These are phyloP conservation scores for Apiotrichum porosum DNA, from an alignment of 1,284 basidiomycete genomes.

Conservation along the genomic window DNA sequence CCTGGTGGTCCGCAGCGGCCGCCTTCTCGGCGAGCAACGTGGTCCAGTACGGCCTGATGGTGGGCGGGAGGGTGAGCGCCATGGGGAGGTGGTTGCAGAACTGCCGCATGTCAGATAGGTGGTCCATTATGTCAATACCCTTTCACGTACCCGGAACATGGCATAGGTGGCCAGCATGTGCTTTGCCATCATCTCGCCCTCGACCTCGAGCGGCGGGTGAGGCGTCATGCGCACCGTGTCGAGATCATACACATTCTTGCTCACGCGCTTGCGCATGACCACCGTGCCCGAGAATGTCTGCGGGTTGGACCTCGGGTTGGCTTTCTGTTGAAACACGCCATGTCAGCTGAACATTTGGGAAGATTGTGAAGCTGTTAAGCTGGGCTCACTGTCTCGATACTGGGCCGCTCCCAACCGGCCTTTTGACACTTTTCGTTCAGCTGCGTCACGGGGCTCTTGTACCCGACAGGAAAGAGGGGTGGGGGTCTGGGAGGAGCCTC, in stretches of 20 bases:
- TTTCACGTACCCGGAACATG: constrained; percentile 72
- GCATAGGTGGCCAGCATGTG: constrained; percentile 87
- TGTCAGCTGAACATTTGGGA: no score
- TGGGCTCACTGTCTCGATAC: constrained; percentile 61
- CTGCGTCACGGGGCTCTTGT: constrained; percentile 69
- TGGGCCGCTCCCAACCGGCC: constrained; percentile 74
- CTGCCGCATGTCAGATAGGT: constrained; percentile 45
- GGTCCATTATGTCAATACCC: no score
- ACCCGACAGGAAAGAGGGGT: constrained; percentile 71
- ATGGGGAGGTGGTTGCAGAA: constrained; percentile 75
- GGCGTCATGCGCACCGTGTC: constrained; percentile 70
- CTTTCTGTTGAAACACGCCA: constrained; percentile 43
- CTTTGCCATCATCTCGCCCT: constrained; percentile 66
- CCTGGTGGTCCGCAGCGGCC: constrained; percentile 61
- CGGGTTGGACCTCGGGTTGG: constrained; percentile 50
- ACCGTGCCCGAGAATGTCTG: constrained; percentile 59
- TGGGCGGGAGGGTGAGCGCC: constrained; percentile 70
- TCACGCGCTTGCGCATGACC: constrained; percentile 60
- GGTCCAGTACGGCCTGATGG: constrained; percentile 78
- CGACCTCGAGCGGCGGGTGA: constrained; percentile 60
- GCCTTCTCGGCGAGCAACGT: constrained; percentile 68
- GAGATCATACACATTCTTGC: constrained; percentile 61
- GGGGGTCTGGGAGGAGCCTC: constrained; percentile 38
- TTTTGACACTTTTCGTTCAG: constrained; percentile 82
- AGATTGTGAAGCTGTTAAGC: no score